A percentile compares a stretch with the other conserved stretches of the same genome.
These are phyloP conservation scores for Hypholoma sublateritium DNA, from an alignment of 768 basidiomycete species.

Conservation along the genomic window DNA sequence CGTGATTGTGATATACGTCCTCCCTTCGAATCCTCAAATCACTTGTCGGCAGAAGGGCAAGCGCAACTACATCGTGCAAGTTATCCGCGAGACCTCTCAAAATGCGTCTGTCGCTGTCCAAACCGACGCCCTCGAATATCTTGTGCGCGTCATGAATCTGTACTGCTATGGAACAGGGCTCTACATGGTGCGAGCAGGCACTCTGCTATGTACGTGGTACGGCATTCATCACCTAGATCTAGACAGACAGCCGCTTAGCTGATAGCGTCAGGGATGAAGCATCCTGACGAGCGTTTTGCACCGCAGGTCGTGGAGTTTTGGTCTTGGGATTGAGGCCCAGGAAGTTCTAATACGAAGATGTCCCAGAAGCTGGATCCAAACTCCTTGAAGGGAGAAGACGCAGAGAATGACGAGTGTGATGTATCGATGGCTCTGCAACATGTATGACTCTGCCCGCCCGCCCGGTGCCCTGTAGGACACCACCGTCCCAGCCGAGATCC, in stretches of 20 bases:
- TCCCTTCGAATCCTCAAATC: no score
- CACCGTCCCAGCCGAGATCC: no score
- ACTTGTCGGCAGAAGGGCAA: background rate
- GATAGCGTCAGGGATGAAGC: background rate
- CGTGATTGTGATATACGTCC: no score
- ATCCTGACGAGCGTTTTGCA: background rate
- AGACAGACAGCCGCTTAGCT: background rate
- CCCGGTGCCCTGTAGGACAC: no score
- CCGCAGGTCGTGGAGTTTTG: background rate
- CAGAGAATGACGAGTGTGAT: no score
- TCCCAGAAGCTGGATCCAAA: background rate
- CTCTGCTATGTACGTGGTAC: background rate
- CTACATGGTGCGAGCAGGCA: background rate
- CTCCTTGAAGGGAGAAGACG: background rate
- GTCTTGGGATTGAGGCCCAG: background rate
- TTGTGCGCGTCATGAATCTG: background rate
- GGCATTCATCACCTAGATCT: background rate
- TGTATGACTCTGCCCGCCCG: no score
- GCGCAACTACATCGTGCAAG: conserved; percentile 7
- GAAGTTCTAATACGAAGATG: background rate
- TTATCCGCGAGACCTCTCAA: no score
- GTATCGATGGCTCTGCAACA: no score
- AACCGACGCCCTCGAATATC: background rate
- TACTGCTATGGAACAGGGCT: background rate
- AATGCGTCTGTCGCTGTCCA: conserved; percentile 46